These are phyloP conservation scores for Ceratobasidium papillatum DNA, from an alignment of 1,284 basidiomycete genomes.

Conservation along the genomic window DNA sequence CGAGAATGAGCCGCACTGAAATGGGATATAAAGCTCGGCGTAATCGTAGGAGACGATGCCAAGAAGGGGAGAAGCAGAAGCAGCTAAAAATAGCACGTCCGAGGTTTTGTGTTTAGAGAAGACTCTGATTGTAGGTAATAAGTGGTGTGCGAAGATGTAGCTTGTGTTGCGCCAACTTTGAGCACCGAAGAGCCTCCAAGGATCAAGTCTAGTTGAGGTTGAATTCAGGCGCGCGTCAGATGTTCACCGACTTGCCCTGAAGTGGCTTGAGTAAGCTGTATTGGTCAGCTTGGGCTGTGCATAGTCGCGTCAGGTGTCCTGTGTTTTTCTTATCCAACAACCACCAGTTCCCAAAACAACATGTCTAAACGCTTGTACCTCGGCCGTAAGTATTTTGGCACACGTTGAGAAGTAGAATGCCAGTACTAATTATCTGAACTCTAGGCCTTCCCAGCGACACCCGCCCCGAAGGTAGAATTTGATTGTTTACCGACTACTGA, in stretches of 20 bases:
- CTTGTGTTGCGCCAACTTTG: neutral
- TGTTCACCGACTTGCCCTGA: neutral
- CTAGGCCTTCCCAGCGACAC: conserved; percentile 80
- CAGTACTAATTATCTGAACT: conserved; percentile 22
- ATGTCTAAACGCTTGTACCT: conserved; percentile 86
- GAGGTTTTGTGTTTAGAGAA: conserved; percentile 19
- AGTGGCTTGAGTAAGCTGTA: neutral
- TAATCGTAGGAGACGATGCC: neutral
- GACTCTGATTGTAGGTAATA: neutral
- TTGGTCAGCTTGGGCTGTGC: conserved; percentile 21
- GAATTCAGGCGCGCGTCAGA: neutral
- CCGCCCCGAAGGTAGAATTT: conserved; percentile 62
- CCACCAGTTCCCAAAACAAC: conserved; percentile 50
- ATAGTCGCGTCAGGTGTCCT: conserved; percentile 4
- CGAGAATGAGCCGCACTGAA: conserved; percentile 26
- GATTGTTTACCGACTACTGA: neutral
- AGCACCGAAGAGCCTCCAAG: neutral
- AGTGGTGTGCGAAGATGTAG: neutral
- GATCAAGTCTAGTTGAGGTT: neutral
- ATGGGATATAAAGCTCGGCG: conserved; percentile 12
- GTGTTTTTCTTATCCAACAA: conserved; percentile 23
- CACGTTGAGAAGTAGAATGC: neutral
- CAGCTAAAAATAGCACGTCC: conserved; percentile 16
- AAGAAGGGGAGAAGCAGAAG: neutral
- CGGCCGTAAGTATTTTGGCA: conserved; percentile 65